These are phyloP conservation scores for Steccherinum ochraceum DNA, from an alignment of 768 basidiomycete species.

Conservation along the genomic window DNA sequence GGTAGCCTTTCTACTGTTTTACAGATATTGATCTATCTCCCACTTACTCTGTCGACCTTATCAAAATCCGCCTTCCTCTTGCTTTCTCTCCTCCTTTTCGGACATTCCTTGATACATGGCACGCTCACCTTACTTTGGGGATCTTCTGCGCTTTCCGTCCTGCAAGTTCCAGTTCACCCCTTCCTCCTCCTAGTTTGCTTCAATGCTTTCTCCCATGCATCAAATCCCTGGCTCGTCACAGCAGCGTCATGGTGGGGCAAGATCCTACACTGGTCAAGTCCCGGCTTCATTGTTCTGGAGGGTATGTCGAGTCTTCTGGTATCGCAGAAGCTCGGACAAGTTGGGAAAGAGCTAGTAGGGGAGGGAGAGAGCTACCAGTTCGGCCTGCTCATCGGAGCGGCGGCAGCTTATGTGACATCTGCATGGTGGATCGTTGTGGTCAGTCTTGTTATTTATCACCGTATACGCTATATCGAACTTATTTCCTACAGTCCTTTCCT, in stretches of 20 bases:
- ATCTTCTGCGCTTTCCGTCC: conserved; percentile 62
- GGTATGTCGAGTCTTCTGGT: conserved; percentile 80
- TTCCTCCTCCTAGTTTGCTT: conserved; percentile 83
- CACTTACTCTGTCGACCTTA: conserved; percentile 78
- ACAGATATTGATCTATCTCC: conserved; percentile 80
- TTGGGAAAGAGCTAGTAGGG: conserved; percentile 65
- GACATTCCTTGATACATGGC: conserved; percentile 78
- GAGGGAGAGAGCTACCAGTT: conserved; percentile 76
- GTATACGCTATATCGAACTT: conserved; percentile 5
- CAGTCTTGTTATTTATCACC: conserved; percentile 25
- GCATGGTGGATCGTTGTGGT: conserved; percentile 86
- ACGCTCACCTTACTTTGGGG: conserved; percentile 69
- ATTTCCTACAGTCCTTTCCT: conserved; percentile 61
- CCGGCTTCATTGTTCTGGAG: conserved; percentile 77
- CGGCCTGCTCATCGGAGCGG: conserved; percentile 66
- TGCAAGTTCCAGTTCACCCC: conserved; percentile 83
- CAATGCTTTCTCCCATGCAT: conserved; percentile 70
- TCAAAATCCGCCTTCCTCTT: conserved; percentile 75
- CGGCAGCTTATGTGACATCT: conserved; percentile 72
- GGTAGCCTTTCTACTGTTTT: conserved; percentile 73
- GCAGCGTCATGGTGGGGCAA: conserved; percentile 70
- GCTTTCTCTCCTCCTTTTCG: conserved; percentile 69
- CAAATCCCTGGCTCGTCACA: conserved; percentile 48
- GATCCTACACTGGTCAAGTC: conserved; percentile 63
- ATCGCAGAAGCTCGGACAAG: conserved; percentile 74